Base-by-base conservation (phyloP, 164 flowering plant genomes). In the Chimonanthus salicifolius region DNA sequence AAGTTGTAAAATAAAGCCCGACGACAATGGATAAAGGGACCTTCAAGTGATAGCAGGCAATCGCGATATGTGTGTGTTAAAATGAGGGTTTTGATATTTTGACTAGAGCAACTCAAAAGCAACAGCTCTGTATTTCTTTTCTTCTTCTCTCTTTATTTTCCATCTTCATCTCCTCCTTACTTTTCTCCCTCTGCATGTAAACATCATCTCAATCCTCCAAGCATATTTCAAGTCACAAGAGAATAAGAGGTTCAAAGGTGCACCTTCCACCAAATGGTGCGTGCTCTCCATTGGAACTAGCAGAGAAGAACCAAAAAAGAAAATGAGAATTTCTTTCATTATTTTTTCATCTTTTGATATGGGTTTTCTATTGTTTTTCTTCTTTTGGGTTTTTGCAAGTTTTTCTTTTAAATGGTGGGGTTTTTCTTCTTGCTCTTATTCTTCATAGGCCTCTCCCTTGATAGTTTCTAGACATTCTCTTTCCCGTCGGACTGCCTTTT, bases 381-480 rank as follows among this genome's bases (percentile, higher is more conserved):
- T 33, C 33, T 33, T 33, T 33, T 33, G 33, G 33, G 33, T 33
- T 33, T 33, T 33, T 33, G 33, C 33, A 33, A 1, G 33, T 33
- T 33, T 33, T 33, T 33, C 33, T 33, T 33, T 33, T 33, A 33
- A 33, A 33, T 33, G 2, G 33, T 33, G 33, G 33, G 33, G 2
- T 0, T 0, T 33, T 33, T 33, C 33, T 33, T 33, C 33, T 33
- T 33, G 0, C 2, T 33, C 2, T 33, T 33, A 1, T 88, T 83
- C 77, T 89, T n/a, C 86, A 90, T 89, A 84, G 87, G 73, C 78
- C 81, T 76, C 83, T 80, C n/a, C 85, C 90, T 77, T 90, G 81
- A 88, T 73, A 64, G 69, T 6, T 58, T 48, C 44, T 33, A 1
- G 33, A 33, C 33, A 33, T 33, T 62, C 67, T 68, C 33, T 11